Evolutionary conservation across 2,329 filamentous ascomycete genomes (phyloP).

Genomic region (Neofusicoccum parvum): DNA sequence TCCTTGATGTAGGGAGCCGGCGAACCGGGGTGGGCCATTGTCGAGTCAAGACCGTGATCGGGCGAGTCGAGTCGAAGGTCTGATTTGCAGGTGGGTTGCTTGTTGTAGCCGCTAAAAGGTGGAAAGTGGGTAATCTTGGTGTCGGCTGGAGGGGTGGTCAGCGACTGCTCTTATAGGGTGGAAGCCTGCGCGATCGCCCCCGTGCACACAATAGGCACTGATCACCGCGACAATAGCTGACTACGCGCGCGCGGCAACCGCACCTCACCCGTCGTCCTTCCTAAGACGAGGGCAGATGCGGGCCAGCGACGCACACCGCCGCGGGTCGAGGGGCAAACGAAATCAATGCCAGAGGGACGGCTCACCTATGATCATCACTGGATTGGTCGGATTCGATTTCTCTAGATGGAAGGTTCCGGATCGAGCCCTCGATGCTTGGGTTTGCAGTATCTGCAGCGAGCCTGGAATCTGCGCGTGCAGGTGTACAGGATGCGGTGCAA

Average conservation of each 20-base stretch:
- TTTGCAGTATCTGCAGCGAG: slow-evolving; percentile 2
- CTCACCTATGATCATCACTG: slow-evolving; percentile 23
- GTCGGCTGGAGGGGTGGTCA: slow-evolving; percentile 40
- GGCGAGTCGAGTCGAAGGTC: slow-evolving; percentile 41
- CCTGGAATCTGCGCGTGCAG: slow-evolving; percentile 1
- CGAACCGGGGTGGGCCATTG: slow-evolving; percentile 59
- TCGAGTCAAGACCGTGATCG: slow-evolving; percentile 44
- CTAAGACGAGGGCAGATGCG: background rate
- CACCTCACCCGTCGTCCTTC: background rate
- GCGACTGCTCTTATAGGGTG: slow-evolving; percentile 16
- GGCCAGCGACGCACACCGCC: background rate
- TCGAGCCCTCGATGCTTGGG: slow-evolving; percentile 2
- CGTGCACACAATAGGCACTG: slow-evolving; percentile 11
- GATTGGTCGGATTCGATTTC: background rate
- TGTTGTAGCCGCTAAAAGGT: slow-evolving; percentile 41
- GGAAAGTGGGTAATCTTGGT: slow-evolving; percentile 44
- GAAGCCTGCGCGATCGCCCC: background rate
- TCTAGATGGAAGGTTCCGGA: slow-evolving; percentile 10
- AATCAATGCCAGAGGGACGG: background rate
- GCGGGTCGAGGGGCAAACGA: background rate
- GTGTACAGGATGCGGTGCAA: background rate
- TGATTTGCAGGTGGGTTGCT: slow-evolving; percentile 39
- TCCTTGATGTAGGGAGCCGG: slow-evolving; percentile 67
- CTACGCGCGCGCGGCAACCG: slow-evolving; percentile 1
- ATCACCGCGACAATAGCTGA: slow-evolving; percentile 15